Base-by-base conservation (phyloP, 192 early-diverging fungal genomes). In the Coemansia sp. region DNA sequence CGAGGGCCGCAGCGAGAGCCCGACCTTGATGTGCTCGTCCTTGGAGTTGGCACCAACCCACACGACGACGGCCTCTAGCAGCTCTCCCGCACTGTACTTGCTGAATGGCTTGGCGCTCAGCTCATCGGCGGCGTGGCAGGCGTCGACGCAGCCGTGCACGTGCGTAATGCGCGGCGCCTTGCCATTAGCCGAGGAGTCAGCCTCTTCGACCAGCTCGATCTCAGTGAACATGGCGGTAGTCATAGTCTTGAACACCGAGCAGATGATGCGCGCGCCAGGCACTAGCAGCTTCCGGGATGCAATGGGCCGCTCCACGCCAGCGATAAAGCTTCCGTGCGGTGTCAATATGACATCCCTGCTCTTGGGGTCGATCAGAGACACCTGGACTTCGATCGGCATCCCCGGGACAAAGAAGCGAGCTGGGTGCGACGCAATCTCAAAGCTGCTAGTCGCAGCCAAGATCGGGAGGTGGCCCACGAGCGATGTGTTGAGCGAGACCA, bases 1-100 rank as follows among this genome's bases (percentile, higher is more conserved):
- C 6, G 89, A 90, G 2, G 82, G 64, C 32, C 92, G 84, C 45
- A 89, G 59, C 22, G 92, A 92, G 27, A 91, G 73, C 43, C 88
- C 86, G 29, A 93, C 79, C 49, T 83, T 89, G 43, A 64, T 63
- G 20, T 46, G 58, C 54, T 88, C 64, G 19, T 29, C 51, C n/a
- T 65, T 64, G 24, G 43, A 47, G 32, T 60, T 59, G 7, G 49
- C 2, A 10, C 37, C 59, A n/a, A 31, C 65, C 32, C 31, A 40
- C 9, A 56, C n/a, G 11, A 64, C 63, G 9, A 54, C 51, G 31
- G 51, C 54, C 22, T 47, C 62, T 41, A 53, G 4, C 20, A 78
- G 51, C 40, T 78, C 64, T 29, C 72, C 75, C 47, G 64, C 61
- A 17, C 37, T 39, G 39, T 62, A 76, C 12, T 15, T 57, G 17